Conservation (phyloP, 1,139 yeast genomes). For the Debaryomyces coudertii region DNA sequence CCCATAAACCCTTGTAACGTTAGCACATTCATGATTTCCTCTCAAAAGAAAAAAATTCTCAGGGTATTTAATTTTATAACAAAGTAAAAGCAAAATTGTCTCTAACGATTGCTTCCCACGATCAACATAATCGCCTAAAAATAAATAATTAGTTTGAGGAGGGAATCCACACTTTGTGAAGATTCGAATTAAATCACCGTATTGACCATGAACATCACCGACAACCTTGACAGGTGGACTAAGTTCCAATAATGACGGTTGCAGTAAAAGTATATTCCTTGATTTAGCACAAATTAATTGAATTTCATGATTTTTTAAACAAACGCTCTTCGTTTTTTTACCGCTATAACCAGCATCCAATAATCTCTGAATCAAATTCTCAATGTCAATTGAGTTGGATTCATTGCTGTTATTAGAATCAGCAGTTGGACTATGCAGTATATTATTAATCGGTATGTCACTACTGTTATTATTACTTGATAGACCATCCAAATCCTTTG, state of each 20-base stretch:
- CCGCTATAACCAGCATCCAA: slow-evolving; percentile 96
- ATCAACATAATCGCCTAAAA: slow-evolving; percentile 85
- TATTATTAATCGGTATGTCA: not conserved
- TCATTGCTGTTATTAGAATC: slow-evolving; percentile 3
- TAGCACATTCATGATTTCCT: slow-evolving; percentile 87
- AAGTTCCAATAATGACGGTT: slow-evolving; percentile 74
- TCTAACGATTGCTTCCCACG: slow-evolving; percentile 84
- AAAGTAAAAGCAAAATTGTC: slow-evolving; percentile 69
- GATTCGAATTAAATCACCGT: slow-evolving; percentile 71
- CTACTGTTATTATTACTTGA: slow-evolving; percentile 1
- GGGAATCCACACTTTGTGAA: slow-evolving; percentile 81
- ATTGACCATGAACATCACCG: slow-evolving; percentile 89
- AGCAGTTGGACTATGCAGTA: slow-evolving; percentile 1
- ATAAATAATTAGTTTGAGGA: slow-evolving; percentile 75
- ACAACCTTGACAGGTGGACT: slow-evolving; percentile 87
- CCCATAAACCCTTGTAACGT: slow-evolving; percentile 82
- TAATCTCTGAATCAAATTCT: slow-evolving; percentile 84
- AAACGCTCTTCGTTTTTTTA: slow-evolving; percentile 84
- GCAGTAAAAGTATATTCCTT: slow-evolving; percentile 69
- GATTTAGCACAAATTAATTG: slow-evolving; percentile 78
- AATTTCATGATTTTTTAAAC: slow-evolving; percentile 86
- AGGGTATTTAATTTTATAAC: slow-evolving; percentile 80
- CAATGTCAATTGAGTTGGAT: slow-evolving; percentile 62
- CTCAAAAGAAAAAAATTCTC: slow-evolving; percentile 81
- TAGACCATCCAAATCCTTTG: not conserved